Percentiles rank a stretch among this genome's conserved stretches.
Evolutionary conservation across 2,329 filamentous ascomycete species (phyloP).

Genomic region (Cladosporium sp.): DNA sequence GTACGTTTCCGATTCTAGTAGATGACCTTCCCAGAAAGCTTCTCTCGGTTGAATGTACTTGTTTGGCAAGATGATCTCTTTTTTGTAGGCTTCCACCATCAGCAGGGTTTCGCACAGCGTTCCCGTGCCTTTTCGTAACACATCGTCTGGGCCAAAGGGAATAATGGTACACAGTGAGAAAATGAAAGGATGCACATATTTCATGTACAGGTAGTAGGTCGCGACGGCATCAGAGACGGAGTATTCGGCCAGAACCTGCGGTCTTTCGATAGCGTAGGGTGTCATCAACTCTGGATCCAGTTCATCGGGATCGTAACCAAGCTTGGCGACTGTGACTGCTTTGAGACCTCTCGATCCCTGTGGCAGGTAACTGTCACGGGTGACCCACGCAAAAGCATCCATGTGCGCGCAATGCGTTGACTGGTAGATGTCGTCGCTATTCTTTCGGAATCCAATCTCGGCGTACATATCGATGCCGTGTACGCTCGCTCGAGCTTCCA

Average conservation of each 20-base stretch:
- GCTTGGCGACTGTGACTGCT: constrained; percentile 94
- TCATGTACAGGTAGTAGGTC: constrained; percentile 99
- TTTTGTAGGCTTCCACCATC: constrained; percentile 96
- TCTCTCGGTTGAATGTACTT: constrained; percentile 92
- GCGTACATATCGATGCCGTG: constrained; percentile 99
- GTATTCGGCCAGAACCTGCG: constrained; percentile 93
- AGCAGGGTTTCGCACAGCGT: constrained; percentile 99
- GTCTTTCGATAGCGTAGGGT: constrained; percentile 79
- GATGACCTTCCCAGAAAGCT: constrained; percentile 92
- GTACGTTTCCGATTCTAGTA: constrained; percentile 96
- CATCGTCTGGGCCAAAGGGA: constrained; percentile 88
- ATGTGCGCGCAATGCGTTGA: constrained; percentile 96
- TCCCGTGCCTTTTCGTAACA: constrained; percentile 90
- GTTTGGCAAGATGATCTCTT: constrained; percentile 90
- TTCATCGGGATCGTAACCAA: constrained; percentile 97
- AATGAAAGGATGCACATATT: constrained; percentile 99
- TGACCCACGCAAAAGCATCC: constrained; percentile 99
- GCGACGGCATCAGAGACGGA: constrained; percentile 98
- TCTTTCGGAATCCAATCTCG: constrained; percentile 95
- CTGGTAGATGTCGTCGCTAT: constrained; percentile 93
- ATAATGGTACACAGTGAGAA: constrained; percentile 98
- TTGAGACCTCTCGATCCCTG: constrained; percentile 97
- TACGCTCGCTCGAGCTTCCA: constrained; percentile 88
- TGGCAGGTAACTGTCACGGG: constrained; percentile 94
- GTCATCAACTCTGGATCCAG: constrained; percentile 98